Evolutionary conservation across 306 rosid species (phyloP).

Genomic region (Chamaecrista fasciculata): DNA sequence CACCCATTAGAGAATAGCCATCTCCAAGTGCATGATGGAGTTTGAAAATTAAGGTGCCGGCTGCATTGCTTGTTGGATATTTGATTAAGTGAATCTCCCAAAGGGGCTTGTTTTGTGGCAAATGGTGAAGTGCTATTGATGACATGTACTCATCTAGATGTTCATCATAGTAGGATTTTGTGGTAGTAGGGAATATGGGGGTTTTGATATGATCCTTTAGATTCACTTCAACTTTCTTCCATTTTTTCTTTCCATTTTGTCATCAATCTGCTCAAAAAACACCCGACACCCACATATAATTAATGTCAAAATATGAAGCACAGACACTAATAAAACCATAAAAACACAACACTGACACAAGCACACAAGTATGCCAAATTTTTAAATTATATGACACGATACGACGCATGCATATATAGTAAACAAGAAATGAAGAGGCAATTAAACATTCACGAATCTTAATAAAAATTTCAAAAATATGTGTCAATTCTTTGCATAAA

Average conservation of each 20-base stretch:
- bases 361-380: too few species aligned
- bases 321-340: too few species aligned
- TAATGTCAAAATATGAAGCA: too few species aligned
- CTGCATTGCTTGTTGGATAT: slow-evolving; percentile 44
- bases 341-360: too few species aligned
- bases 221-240: slow-evolving; percentile 53
- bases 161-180: slow-evolving; percentile 31
- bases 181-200: slow-evolving; percentile 34
- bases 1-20: slow-evolving; percentile 64
- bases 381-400: too few species aligned
- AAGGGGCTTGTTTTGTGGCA: slow-evolving; percentile 42
- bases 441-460: too few species aligned
- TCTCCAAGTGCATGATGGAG: slow-evolving; percentile 71
- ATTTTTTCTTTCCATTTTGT: slow-evolving; percentile 38
- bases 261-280: slow-evolving; percentile 32
- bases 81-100: slow-evolving; percentile 59
- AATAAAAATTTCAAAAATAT: too few species aligned
- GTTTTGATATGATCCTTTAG: slow-evolving; percentile 42
- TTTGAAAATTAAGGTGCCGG: slow-evolving; percentile 37
- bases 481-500: too few species aligned
- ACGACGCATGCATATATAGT: too few species aligned
- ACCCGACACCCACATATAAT: too few species aligned
- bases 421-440: too few species aligned
- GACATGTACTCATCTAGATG: slow-evolving; percentile 42
- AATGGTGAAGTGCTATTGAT: slow-evolving; percentile 28